Evolutionary conservation across 116 monocot species (phyloP).

Genomic region (Iris pallida): DNA sequence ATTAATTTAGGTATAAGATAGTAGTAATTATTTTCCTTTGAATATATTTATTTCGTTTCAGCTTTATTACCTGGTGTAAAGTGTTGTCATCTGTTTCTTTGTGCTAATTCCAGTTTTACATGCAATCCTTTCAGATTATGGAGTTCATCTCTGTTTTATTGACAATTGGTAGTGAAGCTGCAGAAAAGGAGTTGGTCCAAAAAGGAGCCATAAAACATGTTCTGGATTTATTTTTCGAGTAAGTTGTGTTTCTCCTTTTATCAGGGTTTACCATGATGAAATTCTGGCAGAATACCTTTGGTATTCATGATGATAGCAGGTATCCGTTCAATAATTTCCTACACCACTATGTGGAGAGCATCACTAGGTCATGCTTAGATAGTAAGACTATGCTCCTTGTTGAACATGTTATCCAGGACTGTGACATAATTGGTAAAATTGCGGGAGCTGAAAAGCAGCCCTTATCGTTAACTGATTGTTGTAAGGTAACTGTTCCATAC

Average conservation of each 20-base stretch:
- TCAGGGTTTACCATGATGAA: background rate
- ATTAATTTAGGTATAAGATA: too few relatives aligned
- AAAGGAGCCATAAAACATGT: slow-evolving; percentile 47
- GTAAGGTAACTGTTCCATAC: slow-evolving; percentile 25
- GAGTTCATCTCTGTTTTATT: slow-evolving; percentile 88
- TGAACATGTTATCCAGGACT: slow-evolving; percentile 69
- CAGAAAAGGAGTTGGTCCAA: slow-evolving; percentile 59
- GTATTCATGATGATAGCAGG: slow-evolving; percentile 39
- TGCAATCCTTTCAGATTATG: slow-evolving; percentile 85
- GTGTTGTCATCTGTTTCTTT: too few relatives aligned
- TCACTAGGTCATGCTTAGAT: slow-evolving; percentile 74
- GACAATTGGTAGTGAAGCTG: slow-evolving; percentile 68
- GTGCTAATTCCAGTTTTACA: too few relatives aligned
- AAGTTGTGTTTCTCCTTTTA: slow-evolving; percentile 14
- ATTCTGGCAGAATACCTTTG: background rate
- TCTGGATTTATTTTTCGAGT: too few relatives aligned
- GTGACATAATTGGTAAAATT: slow-evolving; percentile 59
- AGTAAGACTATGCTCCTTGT: slow-evolving; percentile 48
- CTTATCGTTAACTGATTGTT: slow-evolving; percentile 31
- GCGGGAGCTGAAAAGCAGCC: slow-evolving; percentile 64
- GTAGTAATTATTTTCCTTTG: too few relatives aligned
- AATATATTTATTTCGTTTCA: too few relatives aligned
- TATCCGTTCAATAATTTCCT: slow-evolving; percentile 95
- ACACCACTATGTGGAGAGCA: slow-evolving; percentile 88
- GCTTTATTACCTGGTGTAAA: too few relatives aligned